Percentiles rank a stretch among this genome's conserved stretches.
Evolutionary conservation across 2,329 filamentous ascomycete species (phyloP).

Genomic region (Colletotrichum abscissum): DNA sequence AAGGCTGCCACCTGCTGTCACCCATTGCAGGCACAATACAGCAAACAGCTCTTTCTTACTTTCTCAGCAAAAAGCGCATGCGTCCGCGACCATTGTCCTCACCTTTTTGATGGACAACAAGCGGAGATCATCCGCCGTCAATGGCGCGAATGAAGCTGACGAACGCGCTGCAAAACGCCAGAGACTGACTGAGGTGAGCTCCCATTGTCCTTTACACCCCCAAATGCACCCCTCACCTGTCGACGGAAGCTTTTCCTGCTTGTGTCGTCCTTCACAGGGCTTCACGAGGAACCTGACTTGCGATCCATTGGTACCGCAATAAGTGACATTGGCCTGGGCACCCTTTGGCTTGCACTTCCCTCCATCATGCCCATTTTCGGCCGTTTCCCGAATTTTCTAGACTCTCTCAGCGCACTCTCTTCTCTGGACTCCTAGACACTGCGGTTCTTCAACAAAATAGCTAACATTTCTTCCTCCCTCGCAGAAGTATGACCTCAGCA

Average conservation of each 20-base stretch:
- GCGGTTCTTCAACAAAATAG: conserved; percentile 25
- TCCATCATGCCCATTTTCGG: background rate
- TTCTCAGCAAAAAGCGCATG: conserved; percentile 10
- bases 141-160: conserved; percentile 58
- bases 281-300: background rate
- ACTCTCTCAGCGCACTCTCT: background rate
- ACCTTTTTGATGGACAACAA: conserved; percentile 63
- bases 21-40: conserved; percentile 20
- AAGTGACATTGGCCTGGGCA: background rate
- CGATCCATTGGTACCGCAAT: background rate
- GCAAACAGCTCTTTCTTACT: conserved; percentile 2
- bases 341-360: conserved; percentile 4
- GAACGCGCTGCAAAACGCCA: conserved; percentile 68
- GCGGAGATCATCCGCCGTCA: conserved; percentile 61
- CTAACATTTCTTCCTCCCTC: conserved; percentile 5
- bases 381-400: background rate
- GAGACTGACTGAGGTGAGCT: conserved; percentile 62
- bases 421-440: background rate
- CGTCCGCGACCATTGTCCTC: conserved; percentile 13
- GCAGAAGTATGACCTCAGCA: conserved; percentile 59
- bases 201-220: conserved; percentile 28
- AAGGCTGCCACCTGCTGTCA: background rate
- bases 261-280: background rate
- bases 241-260: background rate
- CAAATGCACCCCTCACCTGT: conserved; percentile 38